Percentiles rank a stretch among this genome's conserved stretches.
Evolutionary conservation across 2,329 filamentous ascomycete species (phyloP).

Genomic region (Daldinia eschscholtzii): DNA sequence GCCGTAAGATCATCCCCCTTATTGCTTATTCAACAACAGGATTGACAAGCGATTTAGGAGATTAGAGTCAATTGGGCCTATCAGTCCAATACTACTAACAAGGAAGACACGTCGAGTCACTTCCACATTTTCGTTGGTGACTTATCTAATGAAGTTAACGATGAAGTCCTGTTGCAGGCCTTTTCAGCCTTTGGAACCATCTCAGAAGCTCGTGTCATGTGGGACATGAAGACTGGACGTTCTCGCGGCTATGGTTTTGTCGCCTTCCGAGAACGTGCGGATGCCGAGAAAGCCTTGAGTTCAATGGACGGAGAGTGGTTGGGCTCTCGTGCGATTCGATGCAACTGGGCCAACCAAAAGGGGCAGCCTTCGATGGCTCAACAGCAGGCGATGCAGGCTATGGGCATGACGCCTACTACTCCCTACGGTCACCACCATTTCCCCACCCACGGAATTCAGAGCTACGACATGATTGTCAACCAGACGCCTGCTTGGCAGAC

Average conservation of each 20-base stretch:
- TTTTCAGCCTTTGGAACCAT: conserved; percentile 97
- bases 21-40: not conserved
- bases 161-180: conserved; percentile 91
- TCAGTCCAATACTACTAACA: conserved; percentile 92
- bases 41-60: conserved; percentile 71
- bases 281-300: conserved; percentile 95
- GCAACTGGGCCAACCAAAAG: conserved; percentile 99
- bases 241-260: conserved; percentile 98
- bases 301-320: conserved; percentile 99
- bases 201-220: conserved; percentile 99
- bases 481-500: conserved; percentile 99
- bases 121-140: conserved; percentile 99
- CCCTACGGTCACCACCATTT: conserved; percentile 98
- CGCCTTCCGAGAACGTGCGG: conserved; percentile 91
- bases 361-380: conserved; percentile 99
- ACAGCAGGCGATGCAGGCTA: conserved; percentile 95
- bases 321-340: conserved; percentile 95
- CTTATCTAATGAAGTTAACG: conserved; percentile 97
- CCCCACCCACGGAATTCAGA: conserved; percentile 94
- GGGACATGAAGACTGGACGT: conserved; percentile 99
- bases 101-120: conserved; percentile 97
- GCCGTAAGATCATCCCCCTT: conserved; percentile 71
- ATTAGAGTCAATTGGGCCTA: conserved; percentile 99
- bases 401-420: conserved; percentile 98
- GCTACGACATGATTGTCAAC: conserved; percentile 95